A percentile compares a stretch with the other conserved stretches of the same genome.
These are phyloP conservation scores for Aspergillus pseudoterreus DNA, from an alignment of 2,329 filamentous ascomycete species.

Conservation along the genomic window DNA sequence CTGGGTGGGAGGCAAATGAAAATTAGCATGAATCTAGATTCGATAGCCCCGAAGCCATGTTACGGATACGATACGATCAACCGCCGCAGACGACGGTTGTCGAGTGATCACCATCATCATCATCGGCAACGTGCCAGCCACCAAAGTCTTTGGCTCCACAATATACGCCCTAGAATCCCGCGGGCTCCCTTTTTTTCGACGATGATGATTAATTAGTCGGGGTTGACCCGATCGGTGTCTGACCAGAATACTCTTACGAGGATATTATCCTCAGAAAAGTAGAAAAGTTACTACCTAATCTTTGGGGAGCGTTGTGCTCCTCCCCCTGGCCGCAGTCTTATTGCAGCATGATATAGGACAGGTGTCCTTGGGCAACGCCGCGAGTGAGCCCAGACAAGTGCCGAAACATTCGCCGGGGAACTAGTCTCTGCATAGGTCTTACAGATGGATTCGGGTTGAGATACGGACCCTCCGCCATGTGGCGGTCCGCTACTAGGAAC, in stretches of 20 bases:
- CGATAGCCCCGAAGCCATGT: neutral
- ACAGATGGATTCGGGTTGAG: neutral
- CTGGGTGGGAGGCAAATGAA: neutral
- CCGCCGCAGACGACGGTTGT: neutral
- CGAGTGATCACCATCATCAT: neutral
- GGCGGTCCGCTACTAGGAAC: neutral
- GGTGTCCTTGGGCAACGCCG: neutral
- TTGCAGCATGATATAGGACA: neutral
- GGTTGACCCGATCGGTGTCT: neutral
- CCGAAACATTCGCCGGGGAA: conserved; percentile 1
- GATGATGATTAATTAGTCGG: neutral
- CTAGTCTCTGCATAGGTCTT: neutral
- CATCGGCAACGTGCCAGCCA: conserved; percentile 1
- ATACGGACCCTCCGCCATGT: conserved; percentile 2
- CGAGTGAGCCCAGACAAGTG: neutral
- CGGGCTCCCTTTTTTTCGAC: neutral
- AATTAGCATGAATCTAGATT: neutral
- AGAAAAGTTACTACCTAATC: neutral
- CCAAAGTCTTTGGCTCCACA: neutral
- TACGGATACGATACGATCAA: neutral
- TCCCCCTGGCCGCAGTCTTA: neutral
- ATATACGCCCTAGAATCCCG: neutral
- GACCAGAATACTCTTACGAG: neutral
- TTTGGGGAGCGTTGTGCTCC: neutral
- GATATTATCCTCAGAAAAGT: too few relatives aligned